These are phyloP conservation scores for Cyberlindnera meyerae DNA, from an alignment of 805 yeast genomes.

Conservation along the genomic window DNA sequence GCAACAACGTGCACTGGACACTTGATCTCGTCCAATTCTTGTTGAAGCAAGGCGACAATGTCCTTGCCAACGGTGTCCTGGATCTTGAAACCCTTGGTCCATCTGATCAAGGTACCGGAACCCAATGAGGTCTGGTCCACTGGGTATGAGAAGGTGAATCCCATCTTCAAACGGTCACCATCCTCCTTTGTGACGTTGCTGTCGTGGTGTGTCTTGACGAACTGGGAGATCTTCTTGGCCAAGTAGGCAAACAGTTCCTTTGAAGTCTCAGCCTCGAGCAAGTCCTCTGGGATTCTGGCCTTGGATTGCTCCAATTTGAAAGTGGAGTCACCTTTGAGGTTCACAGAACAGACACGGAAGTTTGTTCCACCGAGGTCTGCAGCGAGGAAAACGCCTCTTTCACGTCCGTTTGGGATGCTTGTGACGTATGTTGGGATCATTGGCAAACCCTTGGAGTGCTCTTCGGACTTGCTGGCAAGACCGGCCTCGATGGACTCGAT, in stretches of 20 bases:
- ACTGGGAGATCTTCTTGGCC: conserved; percentile 63
- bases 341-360: conserved; percentile 88
- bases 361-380: conserved; percentile 97
- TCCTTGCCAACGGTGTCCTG: conserved; percentile 82
- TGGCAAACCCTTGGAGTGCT: conserved; percentile 50
- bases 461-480: conserved; percentile 37
- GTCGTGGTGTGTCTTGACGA: conserved; percentile 61
- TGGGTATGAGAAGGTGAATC: conserved; percentile 94
- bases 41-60: conserved; percentile 69
- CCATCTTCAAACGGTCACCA: conserved; percentile 54
- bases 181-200: conserved; percentile 14
- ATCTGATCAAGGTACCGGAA: conserved; percentile 78
- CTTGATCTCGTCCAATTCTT: conserved; percentile 52
- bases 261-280: conserved; percentile 59
- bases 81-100: conserved; percentile 95
- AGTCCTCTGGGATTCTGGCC: conserved; percentile 70
- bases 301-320: conserved; percentile 73
- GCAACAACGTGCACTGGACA: conserved; percentile 76
- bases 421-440: conserved; percentile 95
- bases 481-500: conserved; percentile 59
- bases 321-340: conserved; percentile 72
- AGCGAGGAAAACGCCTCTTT: conserved; percentile 77
- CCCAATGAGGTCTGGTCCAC: conserved; percentile 78
- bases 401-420: conserved; percentile 78
- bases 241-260: conserved; percentile 69